Conservation (phyloP, 257 asterid genomes). For the Solanum appendiculatum region DNA sequence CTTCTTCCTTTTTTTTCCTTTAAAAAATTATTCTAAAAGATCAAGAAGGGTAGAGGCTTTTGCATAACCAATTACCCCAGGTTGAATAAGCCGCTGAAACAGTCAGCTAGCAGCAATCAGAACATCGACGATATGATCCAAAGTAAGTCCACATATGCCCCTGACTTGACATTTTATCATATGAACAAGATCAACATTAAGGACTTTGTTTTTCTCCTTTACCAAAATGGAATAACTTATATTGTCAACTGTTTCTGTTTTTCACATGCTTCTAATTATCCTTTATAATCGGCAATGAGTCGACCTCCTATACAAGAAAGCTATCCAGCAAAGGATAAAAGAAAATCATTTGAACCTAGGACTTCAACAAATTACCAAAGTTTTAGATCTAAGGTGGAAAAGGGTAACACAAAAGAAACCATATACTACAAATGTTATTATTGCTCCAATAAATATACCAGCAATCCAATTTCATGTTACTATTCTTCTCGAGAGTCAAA, state of each 20-base stretch:
- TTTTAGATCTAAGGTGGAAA: neutral
- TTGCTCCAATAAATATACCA: neutral
- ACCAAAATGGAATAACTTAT: neutral
- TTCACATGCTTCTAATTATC: neutral
- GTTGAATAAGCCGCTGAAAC: neutral
- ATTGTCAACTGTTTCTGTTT: neutral
- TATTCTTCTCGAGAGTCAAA: neutral
- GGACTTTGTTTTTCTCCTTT: neutral
- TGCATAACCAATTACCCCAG: neutral
- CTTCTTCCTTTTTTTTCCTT: neutral
- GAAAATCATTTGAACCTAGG: neutral
- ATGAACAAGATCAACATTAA: neutral
- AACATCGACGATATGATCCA: neutral
- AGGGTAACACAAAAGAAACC: neutral
- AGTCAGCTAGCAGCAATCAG: no score
- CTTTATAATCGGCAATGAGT: neutral
- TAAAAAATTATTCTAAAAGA: neutral
- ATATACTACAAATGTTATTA: neutral
- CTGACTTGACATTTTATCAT: neutral
- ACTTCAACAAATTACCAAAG: neutral
- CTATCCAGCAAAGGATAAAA: neutral
- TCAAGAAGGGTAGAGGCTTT: neutral
- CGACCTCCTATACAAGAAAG: neutral
- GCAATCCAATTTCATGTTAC: neutral
- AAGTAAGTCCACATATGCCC: neutral